These are phyloP conservation scores for Phytophthora sp. DNA, from an alignment of 352 stramenopile species.

Conservation along the genomic window DNA sequence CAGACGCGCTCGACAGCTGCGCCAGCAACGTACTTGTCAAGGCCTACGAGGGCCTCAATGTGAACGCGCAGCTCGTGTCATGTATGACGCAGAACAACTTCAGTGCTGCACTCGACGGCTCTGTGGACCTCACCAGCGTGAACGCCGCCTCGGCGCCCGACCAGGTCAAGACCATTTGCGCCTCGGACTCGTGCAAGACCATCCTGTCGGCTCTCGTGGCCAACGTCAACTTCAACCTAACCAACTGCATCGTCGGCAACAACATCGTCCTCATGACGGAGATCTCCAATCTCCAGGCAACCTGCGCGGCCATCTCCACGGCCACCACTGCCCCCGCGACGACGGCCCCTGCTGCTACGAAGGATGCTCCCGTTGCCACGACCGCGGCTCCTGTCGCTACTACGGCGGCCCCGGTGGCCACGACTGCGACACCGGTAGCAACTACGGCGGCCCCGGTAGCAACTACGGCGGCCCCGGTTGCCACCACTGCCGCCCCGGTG, in stretches of 20 bases:
- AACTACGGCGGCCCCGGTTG: constrained; percentile 5
- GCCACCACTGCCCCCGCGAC: background rate
- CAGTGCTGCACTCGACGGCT: constrained; percentile 50
- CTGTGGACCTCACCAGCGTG: constrained; percentile 48
- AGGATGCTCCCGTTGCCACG: too few relatives aligned
- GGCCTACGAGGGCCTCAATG: constrained; percentile 56
- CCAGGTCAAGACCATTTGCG: constrained; percentile 49
- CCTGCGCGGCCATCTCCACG: constrained; percentile 42
- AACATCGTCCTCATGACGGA: constrained; percentile 57
- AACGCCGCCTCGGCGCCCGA: constrained; percentile 42
- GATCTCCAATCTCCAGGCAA: constrained; percentile 48
- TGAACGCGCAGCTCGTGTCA: constrained; percentile 53
- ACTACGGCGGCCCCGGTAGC: background rate
- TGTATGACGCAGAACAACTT: constrained; percentile 62
- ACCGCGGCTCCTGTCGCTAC: constrained; percentile 11
- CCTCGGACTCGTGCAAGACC: constrained; percentile 47
- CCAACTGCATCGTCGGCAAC: constrained; percentile 62
- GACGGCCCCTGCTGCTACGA: background rate
- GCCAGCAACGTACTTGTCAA: constrained; percentile 51
- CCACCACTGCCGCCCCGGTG: constrained; percentile 5
- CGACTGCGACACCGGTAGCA: background rate
- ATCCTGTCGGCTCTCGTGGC: constrained; percentile 50
- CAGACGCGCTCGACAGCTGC: constrained; percentile 41
- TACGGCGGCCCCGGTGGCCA: background rate
- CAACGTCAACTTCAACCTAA: constrained; percentile 58